Base-by-base conservation (phyloP, 768 basidiomycete species). In the Boletus pseudopeckii region DNA sequence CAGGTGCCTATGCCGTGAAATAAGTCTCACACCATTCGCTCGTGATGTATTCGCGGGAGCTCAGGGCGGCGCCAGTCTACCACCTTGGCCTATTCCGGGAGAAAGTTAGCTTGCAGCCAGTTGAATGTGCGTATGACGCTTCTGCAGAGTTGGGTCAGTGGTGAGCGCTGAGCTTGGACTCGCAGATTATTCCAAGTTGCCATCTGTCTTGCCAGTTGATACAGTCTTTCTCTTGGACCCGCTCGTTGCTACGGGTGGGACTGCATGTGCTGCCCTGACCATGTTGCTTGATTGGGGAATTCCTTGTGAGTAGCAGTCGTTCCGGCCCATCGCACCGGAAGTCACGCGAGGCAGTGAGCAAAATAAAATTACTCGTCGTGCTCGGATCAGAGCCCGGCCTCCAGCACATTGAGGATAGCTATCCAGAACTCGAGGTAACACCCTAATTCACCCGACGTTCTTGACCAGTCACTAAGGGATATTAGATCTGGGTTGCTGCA, bases 211-310 rank as follows among this genome's bases (percentile, higher is more conserved):
- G 4, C 83, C 86, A 0, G 81, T 95, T 14, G 95, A 98, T 64
- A 71, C 81, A 38, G 85, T 93, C n/a, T 92, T 85, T 72, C 75
- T 98, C 22, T 77, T 98, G 30, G 96, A 98, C 61, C 96, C 96
- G 17, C 73, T 98, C 32, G 86, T 98, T 62, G 96, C 96, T 0
- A 98, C 96, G 3, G 96, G 94, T 48, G 90, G 92, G 11, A 98
- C 96, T 5, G 92, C 90, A 3, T 79, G 81, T 57, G 94, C 96
- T 17, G 95, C 95, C 9, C 68, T 98, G 51, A 64, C 80, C 47
- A 98, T 97, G 92, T 78, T 96, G 48, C 62, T 77, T 2, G 92
- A 92, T 50, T 92, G 90, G 90, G 90, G 90, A 28, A 78, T 91
- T 60, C 76, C 85, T 15, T 54, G 90, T 89, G 59, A 57, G 80